These are phyloP conservation scores for Lepidium didymum DNA, from an alignment of 345 rosid genomes.

Conservation along the genomic window DNA sequence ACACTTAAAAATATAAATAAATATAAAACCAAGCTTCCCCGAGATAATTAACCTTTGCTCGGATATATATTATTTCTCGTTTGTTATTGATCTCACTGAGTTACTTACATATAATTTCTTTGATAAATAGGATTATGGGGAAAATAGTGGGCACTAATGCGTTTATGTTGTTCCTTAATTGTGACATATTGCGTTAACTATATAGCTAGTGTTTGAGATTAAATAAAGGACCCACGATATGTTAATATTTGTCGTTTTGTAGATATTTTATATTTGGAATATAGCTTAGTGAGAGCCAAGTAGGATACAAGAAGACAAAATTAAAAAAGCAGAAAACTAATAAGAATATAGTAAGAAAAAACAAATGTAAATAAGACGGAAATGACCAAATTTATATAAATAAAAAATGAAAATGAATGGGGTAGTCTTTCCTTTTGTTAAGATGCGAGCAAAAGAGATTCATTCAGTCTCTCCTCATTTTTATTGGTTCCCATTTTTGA, in stretches of 20 bases:
- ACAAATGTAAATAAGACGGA: constrained; percentile 20
- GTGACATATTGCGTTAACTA: constrained; percentile 3
- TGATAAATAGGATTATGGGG: background rate
- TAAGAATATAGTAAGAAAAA: background rate
- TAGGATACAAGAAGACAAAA: constrained; percentile 23
- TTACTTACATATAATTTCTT: too few species aligned
- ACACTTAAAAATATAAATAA: background rate
- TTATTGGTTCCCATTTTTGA: constrained; percentile 25
- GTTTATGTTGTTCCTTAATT: background rate
- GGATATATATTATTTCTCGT: background rate
- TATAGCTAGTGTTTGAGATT: background rate
- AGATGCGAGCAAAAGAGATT: constrained; percentile 18
- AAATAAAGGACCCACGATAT: constrained; percentile 14
- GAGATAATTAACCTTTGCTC: too few species aligned
- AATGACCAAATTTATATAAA: constrained; percentile 17
- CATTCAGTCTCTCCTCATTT: constrained; percentile 17
- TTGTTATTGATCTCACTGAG: background rate
- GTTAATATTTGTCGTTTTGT: constrained; percentile 19
- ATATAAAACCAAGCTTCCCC: background rate
- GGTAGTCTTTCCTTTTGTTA: constrained; percentile 21
- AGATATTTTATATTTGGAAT: constrained; percentile 13
- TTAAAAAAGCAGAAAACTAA: background rate
- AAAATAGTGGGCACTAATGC: background rate
- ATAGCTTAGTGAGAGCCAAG: constrained; percentile 26
- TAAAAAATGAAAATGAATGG: constrained; percentile 14